These are phyloP conservation scores for Acmispon strigosus DNA, from an alignment of 306 rosid species.

Conservation along the genomic window DNA sequence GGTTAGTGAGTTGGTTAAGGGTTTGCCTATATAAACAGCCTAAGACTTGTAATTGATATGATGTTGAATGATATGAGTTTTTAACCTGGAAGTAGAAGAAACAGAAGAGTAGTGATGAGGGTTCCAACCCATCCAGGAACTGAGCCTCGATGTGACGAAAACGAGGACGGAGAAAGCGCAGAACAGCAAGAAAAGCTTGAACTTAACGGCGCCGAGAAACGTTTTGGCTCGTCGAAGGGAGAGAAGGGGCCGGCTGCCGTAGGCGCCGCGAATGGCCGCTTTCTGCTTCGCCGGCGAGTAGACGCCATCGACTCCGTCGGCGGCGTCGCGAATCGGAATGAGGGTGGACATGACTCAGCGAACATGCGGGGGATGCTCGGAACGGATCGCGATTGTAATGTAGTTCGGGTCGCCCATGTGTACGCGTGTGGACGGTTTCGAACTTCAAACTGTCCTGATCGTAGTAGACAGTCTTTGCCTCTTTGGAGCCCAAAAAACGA, in stretches of 20 bases:
- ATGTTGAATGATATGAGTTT: no score
- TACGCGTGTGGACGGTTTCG: not conserved
- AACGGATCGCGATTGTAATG: not conserved
- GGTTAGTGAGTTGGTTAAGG: no score
- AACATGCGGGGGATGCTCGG: not conserved
- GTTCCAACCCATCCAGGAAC: conserved; percentile 47
- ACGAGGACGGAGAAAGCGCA: conserved; percentile 19
- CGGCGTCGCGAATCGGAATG: conserved; percentile 22
- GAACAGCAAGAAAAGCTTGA: conserved; percentile 26
- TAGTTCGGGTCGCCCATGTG: not conserved
- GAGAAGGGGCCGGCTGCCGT: conserved; percentile 12
- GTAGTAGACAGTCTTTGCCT: no score
- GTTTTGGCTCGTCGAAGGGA: conserved; percentile 31
- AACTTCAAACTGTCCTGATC: not conserved
- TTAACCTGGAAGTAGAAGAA: conserved; percentile 36
- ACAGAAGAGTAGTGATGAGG: conserved; percentile 34
- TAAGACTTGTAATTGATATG: no score
- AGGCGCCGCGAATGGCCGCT: conserved; percentile 38
- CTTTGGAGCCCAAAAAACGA: no score
- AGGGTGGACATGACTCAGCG: conserved; percentile 27
- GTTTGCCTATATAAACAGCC: no score
- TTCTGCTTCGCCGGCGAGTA: conserved; percentile 55
- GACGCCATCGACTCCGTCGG: conserved; percentile 16
- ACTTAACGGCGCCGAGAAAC: conserved; percentile 25
- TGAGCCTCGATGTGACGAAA: conserved; percentile 24